Percentiles rank a stretch among this genome's conserved stretches.
These are phyloP conservation scores for Penicillium vulpinum DNA, from an alignment of 2,329 filamentous ascomycete genomes.

Conservation along the genomic window DNA sequence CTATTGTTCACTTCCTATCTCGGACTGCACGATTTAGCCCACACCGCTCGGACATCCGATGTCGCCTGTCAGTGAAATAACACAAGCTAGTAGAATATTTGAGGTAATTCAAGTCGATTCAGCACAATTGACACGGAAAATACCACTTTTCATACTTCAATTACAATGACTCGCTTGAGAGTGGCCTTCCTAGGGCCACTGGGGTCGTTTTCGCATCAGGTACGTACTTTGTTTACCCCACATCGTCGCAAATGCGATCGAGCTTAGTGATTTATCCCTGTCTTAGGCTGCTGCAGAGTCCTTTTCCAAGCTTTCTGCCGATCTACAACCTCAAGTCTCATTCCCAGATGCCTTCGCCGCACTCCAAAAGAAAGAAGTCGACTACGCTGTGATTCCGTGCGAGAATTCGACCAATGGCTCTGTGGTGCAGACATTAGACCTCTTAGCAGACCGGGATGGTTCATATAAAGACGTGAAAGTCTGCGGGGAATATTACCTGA, in stretches of 20 bases:
- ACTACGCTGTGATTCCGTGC: conserved; percentile 83
- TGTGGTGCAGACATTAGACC: conserved; percentile 85
- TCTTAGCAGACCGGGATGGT: conserved; percentile 72
- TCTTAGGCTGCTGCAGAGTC: conserved; percentile 55
- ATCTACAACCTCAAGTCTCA: conserved; percentile 37
- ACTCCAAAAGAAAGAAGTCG: conserved; percentile 65
- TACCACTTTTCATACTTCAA: background rate
- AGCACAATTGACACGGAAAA: background rate
- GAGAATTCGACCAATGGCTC: conserved; percentile 96
- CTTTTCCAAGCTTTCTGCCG: conserved; percentile 42
- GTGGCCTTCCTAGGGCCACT: conserved; percentile 63
- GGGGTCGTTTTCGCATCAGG: conserved; percentile 71
- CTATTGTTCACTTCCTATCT: conserved; percentile 3
- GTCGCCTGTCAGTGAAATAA: background rate
- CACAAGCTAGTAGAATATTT: background rate
- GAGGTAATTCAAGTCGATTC: background rate
- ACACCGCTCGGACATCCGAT: conserved; percentile 20
- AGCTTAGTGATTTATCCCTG: conserved; percentile 6
- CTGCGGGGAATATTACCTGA: conserved; percentile 79
- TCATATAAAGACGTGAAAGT: conserved; percentile 70
- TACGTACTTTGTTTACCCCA: conserved; percentile 35
- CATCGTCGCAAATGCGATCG: conserved; percentile 19
- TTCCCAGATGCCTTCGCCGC: conserved; percentile 71
- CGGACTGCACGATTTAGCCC: background rate
- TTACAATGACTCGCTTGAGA: conserved; percentile 27